Conservation (phyloP, 2,329 filamentous ascomycete genomes). For the Hypoxylon sp. region DNA sequence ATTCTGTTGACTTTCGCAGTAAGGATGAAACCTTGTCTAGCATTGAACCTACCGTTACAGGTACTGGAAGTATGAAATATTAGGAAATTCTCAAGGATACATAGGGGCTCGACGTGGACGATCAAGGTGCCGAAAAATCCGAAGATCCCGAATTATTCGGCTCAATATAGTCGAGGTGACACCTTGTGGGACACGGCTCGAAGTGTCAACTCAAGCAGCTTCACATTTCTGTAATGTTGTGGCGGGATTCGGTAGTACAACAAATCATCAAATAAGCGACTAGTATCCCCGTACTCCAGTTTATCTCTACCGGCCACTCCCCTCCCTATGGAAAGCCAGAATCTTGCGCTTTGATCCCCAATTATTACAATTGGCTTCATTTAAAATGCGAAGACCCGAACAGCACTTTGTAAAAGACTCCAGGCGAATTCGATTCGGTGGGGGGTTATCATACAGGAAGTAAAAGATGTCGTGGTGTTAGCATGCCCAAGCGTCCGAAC, state of each 20-base stretch:
- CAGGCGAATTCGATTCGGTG: conserved; percentile 3
- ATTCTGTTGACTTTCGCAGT: conserved; percentile 3
- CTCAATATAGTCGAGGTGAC: conserved; percentile 9
- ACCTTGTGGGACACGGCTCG: conserved; percentile 12
- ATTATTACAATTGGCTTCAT: conserved; percentile 2
- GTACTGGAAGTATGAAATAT: neutral
- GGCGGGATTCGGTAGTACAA: neutral
- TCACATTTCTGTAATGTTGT: neutral
- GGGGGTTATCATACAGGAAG: conserved; percentile 9
- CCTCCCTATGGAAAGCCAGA: neutral
- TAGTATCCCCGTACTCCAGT: neutral
- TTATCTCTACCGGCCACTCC: conserved; percentile 1
- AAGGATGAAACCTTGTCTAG: conserved; percentile 21
- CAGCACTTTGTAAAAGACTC: neutral
- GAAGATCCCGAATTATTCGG: conserved; percentile 10
- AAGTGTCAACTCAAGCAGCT: conserved; percentile 2
- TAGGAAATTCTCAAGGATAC: conserved; percentile 3
- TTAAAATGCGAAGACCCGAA: conserved; percentile 4
- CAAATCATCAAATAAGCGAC: conserved; percentile 10
- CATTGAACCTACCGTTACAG: conserved; percentile 3
- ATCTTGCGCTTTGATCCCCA: neutral
- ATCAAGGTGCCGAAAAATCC: conserved; percentile 7
- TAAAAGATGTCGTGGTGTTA: conserved; percentile 13
- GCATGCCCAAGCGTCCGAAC: conserved; percentile 26
- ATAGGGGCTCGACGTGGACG: conserved; percentile 3